Evolutionary conservation across 2,329 filamentous ascomycete species (phyloP).

Genomic region (Emergomyces orientalis): DNA sequence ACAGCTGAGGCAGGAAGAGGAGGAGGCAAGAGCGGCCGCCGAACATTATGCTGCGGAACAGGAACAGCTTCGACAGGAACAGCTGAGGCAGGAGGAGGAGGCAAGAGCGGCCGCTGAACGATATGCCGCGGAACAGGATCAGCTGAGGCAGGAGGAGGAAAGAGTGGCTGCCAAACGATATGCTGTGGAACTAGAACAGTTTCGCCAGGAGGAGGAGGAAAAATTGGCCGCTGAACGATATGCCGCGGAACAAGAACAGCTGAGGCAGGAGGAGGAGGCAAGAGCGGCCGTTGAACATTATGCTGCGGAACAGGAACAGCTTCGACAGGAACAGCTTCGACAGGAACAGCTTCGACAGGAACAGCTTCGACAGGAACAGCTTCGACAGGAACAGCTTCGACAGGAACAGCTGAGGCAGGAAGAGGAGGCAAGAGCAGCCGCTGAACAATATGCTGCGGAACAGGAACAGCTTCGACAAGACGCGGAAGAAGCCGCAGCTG

Average conservation of each 20-base stretch:
- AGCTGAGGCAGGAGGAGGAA: neutral
- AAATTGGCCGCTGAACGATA: neutral
- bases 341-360: neutral
- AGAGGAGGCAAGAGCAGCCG: neutral
- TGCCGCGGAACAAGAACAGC: neutral
- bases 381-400: neutral
- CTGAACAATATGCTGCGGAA: neutral
- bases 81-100: neutral
- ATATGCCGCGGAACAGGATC: neutral
- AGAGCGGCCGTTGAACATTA: neutral
- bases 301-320: neutral
- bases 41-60: neutral
- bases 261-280: neutral
- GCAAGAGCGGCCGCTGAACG: neutral
- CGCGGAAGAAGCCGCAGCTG: neutral
- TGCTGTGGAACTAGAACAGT: neutral
- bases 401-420: neutral
- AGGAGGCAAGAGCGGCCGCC: neutral
- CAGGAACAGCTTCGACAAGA: neutral
- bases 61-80: neutral
- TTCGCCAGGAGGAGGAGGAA: neutral
- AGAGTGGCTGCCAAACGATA: neutral
- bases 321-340: neutral
- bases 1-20: too few species aligned
- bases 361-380: neutral